Base-by-base conservation (phyloP, 1,139 yeast species). In the Arxiozyma bovina region DNA sequence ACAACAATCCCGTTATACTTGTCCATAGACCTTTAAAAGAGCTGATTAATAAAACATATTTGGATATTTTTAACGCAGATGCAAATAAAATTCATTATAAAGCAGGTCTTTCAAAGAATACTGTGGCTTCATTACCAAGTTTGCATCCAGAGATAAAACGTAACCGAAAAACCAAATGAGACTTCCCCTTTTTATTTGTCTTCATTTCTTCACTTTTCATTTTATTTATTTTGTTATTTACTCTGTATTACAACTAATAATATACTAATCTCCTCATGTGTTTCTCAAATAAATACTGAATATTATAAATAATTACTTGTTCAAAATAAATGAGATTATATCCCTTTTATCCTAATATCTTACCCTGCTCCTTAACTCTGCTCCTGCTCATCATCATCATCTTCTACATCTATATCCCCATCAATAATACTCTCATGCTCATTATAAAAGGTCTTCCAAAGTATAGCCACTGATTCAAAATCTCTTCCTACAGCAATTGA, bases 401-500 rank as follows among this genome's bases (percentile, higher is more conserved):
- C 60, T n/a, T 51, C 50, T 17, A 20, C 50, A 22, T 41, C 50
- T 15, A 44, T 54, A 38, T 52, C 52, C 17, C 44, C 55, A 41
- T 54, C 54, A n/a, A 45, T 20, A 9, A 54, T 41, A 38, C 60
- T 55, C 21, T 61, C 64, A 18, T 71, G 48, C 0, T 77, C 77
- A 55, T 75, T 74, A 58, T 79, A 78, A 58, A 79, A 78, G 43
- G 71, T 73, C 50, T 73, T 70, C 84, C 84, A 80, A 40, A 79
- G 66, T 23, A 68, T 68, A 1, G 82, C 72, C 17, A 79, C 80
- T 40, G 74, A 71, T 53, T 79, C 80, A 57, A 80, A 79, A 58
- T 79, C 83, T 58, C 76, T 76, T 1, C 83, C 83, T 7, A 80
- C 81, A 1, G 79, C 79, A 20, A 77, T 72, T 1, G 78, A 74